phyloP scores from a whole-genome alignment of 768 basidiomycete genomes.

The Boletus sensibilis region DNA sequence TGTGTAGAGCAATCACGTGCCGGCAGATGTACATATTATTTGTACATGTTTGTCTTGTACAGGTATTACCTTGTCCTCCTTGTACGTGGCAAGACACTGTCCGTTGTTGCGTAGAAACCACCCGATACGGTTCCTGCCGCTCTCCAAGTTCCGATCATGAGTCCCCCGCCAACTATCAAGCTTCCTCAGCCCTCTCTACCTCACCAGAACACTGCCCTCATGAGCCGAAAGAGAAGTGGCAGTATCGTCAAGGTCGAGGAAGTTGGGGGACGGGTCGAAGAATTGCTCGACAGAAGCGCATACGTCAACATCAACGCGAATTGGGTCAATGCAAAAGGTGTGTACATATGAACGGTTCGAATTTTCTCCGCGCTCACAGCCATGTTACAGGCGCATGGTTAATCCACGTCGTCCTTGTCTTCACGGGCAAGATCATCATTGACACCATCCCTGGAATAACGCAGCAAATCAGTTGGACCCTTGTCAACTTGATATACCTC shows the following conservation, averaged over 20 bases:
- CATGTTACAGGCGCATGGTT: conserved; percentile 86
- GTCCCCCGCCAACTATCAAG: conserved; percentile 52
- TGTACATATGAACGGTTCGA: conserved; percentile 4
- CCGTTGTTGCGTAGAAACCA: background rate
- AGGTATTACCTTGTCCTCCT: background rate
- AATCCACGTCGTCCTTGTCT: conserved; percentile 92
- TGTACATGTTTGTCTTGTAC: conserved; percentile 12
- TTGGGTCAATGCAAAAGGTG: conserved; percentile 94
- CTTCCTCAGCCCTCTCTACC: conserved; percentile 46
- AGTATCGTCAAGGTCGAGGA: conserved; percentile 87
- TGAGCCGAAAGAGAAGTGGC: conserved; percentile 57
- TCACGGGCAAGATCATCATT: conserved; percentile 85
- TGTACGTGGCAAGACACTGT: background rate
- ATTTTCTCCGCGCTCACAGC: conserved; percentile 1
- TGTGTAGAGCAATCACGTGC: conserved; percentile 18
- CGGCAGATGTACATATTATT: background rate
- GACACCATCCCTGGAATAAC: conserved; percentile 94
- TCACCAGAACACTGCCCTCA: conserved; percentile 32
- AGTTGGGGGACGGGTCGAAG: conserved; percentile 71
- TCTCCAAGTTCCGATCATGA: conserved; percentile 36
- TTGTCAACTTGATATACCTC: conserved; percentile 88
- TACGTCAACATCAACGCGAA: conserved; percentile 86
- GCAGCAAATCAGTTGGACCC: conserved; percentile 93
- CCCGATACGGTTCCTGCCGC: background rate
- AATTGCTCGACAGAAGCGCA: conserved; percentile 73